A percentile compares a stretch with the other conserved stretches of the same genome.
These are phyloP conservation scores for Populus ilicifolia DNA, from an alignment of 345 rosid species.

Conservation along the genomic window DNA sequence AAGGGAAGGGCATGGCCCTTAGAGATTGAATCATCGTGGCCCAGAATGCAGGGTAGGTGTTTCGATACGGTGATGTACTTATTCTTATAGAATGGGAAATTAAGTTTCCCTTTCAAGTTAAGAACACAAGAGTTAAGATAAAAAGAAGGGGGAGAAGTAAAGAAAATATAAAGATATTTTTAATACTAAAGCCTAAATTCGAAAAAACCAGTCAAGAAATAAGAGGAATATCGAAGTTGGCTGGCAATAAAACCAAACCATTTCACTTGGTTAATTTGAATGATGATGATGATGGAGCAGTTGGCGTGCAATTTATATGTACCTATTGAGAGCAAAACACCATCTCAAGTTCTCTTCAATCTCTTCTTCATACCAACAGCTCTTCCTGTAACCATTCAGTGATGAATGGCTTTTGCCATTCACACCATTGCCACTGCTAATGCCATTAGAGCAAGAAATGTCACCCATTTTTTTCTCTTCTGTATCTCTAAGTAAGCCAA, in stretches of 20 bases:
- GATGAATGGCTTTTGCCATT: conserved; percentile 33
- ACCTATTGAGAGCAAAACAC: conserved; percentile 70
- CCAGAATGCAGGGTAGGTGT: not conserved
- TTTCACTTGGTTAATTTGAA: not conserved
- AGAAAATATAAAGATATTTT: not conserved
- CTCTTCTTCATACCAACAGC: conserved; percentile 75
- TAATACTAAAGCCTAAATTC: not conserved
- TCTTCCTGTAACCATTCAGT: conserved; percentile 48
- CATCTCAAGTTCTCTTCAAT: conserved; percentile 56
- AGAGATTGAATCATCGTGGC: not conserved
- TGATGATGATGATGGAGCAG: not conserved
- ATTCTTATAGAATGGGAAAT: not conserved
- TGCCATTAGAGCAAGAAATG: conserved; percentile 40
- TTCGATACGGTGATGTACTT: not conserved
- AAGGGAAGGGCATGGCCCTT: not conserved
- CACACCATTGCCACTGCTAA: conserved; percentile 32
- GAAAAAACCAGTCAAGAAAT: not conserved
- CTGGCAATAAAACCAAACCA: not conserved
- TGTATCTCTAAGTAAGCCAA: not conserved
- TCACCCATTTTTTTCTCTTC: conserved; percentile 36
- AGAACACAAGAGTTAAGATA: not conserved
- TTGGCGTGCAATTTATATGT: not conserved
- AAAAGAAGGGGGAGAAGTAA: not conserved
- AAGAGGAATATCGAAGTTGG: not conserved
- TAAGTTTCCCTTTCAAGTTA: not conserved